A percentile compares a stretch with the other conserved stretches of the same genome.
Evolutionary conservation across 2,329 filamentous ascomycete species (phyloP).

Genomic region (Xylaria arbuscula): DNA sequence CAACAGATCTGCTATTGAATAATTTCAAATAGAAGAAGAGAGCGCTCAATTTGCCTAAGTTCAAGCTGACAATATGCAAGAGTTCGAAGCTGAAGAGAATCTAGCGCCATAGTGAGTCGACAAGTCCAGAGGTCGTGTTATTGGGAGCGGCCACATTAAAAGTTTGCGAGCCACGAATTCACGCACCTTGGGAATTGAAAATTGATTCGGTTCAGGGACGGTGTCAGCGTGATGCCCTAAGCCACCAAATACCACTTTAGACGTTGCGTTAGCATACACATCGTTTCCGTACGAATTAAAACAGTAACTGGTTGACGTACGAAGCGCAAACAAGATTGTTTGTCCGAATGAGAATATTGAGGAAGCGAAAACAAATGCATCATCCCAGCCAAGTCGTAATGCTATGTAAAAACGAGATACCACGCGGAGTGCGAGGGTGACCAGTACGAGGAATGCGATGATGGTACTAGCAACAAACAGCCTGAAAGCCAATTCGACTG

Average conservation of each 20-base stretch:
- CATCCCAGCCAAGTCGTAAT: conserved; percentile 39
- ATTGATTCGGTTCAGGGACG: conserved; percentile 39
- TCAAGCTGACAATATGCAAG: conserved; percentile 39
- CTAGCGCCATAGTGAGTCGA: conserved; percentile 22
- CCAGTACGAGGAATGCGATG: conserved; percentile 32
- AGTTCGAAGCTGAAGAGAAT: conserved; percentile 41
- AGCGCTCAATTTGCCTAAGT: conserved; percentile 41
- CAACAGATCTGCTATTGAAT: conserved; percentile 33
- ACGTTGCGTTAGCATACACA: conserved; percentile 13
- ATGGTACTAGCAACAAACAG: conserved; percentile 36
- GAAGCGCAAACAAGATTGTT: conserved; percentile 35
- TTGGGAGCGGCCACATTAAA: not conserved
- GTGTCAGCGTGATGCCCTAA: conserved; percentile 38
- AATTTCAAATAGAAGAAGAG: conserved; percentile 39
- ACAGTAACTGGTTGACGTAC: conserved; percentile 28
- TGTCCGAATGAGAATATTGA: conserved; percentile 33
- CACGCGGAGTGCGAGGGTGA: conserved; percentile 35
- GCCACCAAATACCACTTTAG: conserved; percentile 39
- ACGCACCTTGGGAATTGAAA: conserved; percentile 40
- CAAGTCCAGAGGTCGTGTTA: not conserved
- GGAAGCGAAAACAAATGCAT: conserved; percentile 36
- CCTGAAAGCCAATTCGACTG: conserved; percentile 34
- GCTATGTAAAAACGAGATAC: conserved; percentile 36
- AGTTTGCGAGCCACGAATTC: not conserved
- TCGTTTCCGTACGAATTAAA: not conserved